Base-by-base conservation (phyloP, 1,139 yeast genomes). In the Taphrina populina region DNA sequence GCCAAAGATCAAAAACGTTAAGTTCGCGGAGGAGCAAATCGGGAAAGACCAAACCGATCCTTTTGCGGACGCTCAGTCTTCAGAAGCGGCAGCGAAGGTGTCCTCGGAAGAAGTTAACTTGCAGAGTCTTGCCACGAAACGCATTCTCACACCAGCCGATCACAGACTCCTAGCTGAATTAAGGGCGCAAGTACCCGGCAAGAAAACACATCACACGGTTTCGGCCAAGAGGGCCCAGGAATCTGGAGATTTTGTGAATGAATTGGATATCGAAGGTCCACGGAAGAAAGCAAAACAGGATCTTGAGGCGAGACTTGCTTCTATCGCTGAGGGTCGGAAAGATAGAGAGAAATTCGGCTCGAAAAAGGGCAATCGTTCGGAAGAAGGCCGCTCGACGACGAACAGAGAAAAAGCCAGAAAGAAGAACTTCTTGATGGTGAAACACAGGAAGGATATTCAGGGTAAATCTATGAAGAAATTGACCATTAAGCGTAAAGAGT, bases 361-460 rank as follows among this genome's bases (percentile, higher is more conserved):
- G 15, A 81, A 83, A 68, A 84, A 81, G 73, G 95, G 95, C 65
- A 82, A 81, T 71, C 80, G 88, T 70, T 65, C 64, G 37, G 68
- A 66, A 13, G 92, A 83, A 43, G 75, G 73, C 60, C 95, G 84
- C 67, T 86, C 96, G 40, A 90, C 97, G 17, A 94, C 99, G 13
- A 92, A 92, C 71, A 82, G 81, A 71, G 96, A 94, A 71, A 92
- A 92, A 80, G 95, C 90, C 19, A 80, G 97, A 70, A 88, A 88
- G 88, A 92, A 92, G 95, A 94, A 92, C 73, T 92, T 88, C 69
- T 92, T 94, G 69, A 92, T 92, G 99, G 86, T 86, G 90, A 85
- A 92, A 65, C 99, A 92, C 73, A 92, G 92, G 75, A 80, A 81
- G 65, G 82, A 87, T 53, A 97, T 92, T 41, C 95, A 86, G 71